Percentiles rank a stretch among this genome's conserved stretches.
phyloP scores from a whole-genome alignment of 805 yeast genomes.

The Isabelozyma gotoi region DNA sequence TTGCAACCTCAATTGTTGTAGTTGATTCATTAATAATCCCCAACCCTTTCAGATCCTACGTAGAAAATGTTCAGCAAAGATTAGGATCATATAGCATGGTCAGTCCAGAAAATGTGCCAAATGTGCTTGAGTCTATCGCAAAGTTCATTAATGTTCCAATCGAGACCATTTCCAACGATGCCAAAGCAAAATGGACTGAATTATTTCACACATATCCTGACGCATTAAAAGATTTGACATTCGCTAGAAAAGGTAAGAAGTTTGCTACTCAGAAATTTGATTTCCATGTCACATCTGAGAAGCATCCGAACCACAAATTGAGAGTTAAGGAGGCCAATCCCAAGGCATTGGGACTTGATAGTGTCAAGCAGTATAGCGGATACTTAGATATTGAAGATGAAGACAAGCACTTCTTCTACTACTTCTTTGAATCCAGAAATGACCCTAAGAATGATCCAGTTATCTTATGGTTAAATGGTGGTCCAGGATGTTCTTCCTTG shows the following conservation, averaged over 20 bases:
- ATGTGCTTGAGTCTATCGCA: slow-evolving; percentile 48
- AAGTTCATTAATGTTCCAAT: slow-evolving; percentile 51
- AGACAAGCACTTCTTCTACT: slow-evolving; percentile 46
- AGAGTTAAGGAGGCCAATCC: slow-evolving; percentile 60
- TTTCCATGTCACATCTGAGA: slow-evolving; percentile 34
- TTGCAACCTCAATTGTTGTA: slow-evolving; percentile 12
- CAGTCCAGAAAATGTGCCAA: slow-evolving; percentile 2
- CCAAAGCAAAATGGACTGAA: slow-evolving; percentile 60
- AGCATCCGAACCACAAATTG: slow-evolving; percentile 51
- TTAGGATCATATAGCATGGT: slow-evolving; percentile 10
- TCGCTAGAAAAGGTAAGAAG: slow-evolving; percentile 50
- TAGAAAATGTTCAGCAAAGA: slow-evolving; percentile 16
- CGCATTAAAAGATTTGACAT: slow-evolving; percentile 48
- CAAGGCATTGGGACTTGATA: slow-evolving; percentile 70
- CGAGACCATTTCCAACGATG: slow-evolving; percentile 46
- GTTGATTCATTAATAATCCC: slow-evolving; percentile 23
- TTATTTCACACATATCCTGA: slow-evolving; percentile 61
- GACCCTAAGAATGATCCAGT: slow-evolving; percentile 31
- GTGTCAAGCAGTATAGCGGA: slow-evolving; percentile 81
- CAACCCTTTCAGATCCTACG: slow-evolving; percentile 10
- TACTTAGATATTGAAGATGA: slow-evolving; percentile 78
- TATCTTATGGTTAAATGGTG: slow-evolving; percentile 32
- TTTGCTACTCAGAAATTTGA: slow-evolving; percentile 33
- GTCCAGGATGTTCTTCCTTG: slow-evolving; percentile 31
- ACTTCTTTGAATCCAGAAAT: slow-evolving; percentile 34